phyloP scores from a whole-genome alignment of 148 eudicot species.

The Bassia scoparia region DNA sequence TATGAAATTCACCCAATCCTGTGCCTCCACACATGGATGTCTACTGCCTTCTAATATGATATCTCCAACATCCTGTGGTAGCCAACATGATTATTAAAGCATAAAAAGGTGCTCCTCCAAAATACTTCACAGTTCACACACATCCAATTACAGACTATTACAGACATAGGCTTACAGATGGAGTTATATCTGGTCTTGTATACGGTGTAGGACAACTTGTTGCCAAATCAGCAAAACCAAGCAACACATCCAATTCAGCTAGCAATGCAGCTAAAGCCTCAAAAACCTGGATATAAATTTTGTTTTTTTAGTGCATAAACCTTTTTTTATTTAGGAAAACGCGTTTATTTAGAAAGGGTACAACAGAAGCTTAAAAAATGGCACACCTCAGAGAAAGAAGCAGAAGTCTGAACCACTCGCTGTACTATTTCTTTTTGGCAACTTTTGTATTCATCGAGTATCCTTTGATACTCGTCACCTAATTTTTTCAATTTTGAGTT shows the following conservation, averaged over 20 bases:
- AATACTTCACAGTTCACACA: not conserved
- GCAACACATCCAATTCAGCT: conserved; percentile 91
- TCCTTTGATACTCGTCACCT: conserved; percentile 78
- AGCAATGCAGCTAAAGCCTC: conserved; percentile 62
- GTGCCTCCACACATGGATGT: conserved; percentile 99
- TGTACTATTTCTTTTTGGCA: conserved; percentile 84
- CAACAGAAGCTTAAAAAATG: conserved; percentile 7
- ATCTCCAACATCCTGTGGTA: conserved; percentile 74
- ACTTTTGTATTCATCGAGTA: conserved; percentile 73
- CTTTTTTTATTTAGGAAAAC: no score
- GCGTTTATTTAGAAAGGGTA: no score
- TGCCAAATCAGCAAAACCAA: conserved; percentile 95
- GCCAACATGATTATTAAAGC: conserved; percentile 12
- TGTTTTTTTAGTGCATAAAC: conserved; percentile 15
- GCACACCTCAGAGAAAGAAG: conserved; percentile 77
- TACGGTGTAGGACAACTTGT: conserved; percentile 82
- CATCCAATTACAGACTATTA: no score
- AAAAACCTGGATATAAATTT: conserved; percentile 55
- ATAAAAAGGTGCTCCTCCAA: not conserved
- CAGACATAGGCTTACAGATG: conserved; percentile 50
- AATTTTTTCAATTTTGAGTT: conserved; percentile 80
- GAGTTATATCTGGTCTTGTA: conserved; percentile 79
- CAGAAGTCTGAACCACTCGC: conserved; percentile 74
- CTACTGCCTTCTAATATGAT: conserved; percentile 89
- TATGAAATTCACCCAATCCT: conserved; percentile 99